Evolutionary conservation across 2,329 filamentous ascomycete genomes (phyloP), one percentile per base, ranked within the genome.

Genomic region (Monilinia fructigena): DNA sequence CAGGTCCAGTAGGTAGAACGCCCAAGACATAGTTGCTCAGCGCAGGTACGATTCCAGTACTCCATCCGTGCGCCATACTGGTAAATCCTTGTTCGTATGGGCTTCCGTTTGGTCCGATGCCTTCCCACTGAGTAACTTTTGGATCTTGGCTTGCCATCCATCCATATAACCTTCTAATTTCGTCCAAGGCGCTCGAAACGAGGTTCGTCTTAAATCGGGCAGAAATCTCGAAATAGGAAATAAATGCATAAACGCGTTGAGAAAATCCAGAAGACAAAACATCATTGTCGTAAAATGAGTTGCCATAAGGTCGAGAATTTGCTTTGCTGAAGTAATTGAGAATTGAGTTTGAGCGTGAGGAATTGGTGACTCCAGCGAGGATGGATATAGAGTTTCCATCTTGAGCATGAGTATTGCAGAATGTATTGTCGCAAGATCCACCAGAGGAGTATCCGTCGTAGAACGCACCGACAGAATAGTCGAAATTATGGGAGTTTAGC

Each of bases 161-260:
- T 4, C 81, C 81, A 68, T 83, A 84, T 20, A 82, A 73, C 23
- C 82, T 75, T 53, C 77, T 73, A 18, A 83, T 75, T 72, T 83
- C 78, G 35, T 83, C 81, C 0, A 82, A 71, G 0, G 79, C 82
- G 8, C 77, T 77, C 1, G 68, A 70, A 1, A 74, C 74, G 4
- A 74, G 66, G 0, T 76, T 77, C 28, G 74, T 73, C 16, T 71
- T 71, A 69, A 84, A 83, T 12, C 82, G 79, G 16, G 82, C 82
- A n/a, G 79, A 77, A 23, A 82, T 76, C 74, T 84, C 82, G 69
- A 84, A 84, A 71, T 82, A 84, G 2, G 82, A 83, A 23, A 81
- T 79, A 68, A 84, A 83, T 2, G 82, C 77, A 65, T 84, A 84
- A 4, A 84, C 82, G 16, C 81, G 77, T 60, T 80, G 72, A 2